Evolutionary conservation across 768 basidiomycete species (phyloP).

Genomic region (Panellus pusillus): DNA sequence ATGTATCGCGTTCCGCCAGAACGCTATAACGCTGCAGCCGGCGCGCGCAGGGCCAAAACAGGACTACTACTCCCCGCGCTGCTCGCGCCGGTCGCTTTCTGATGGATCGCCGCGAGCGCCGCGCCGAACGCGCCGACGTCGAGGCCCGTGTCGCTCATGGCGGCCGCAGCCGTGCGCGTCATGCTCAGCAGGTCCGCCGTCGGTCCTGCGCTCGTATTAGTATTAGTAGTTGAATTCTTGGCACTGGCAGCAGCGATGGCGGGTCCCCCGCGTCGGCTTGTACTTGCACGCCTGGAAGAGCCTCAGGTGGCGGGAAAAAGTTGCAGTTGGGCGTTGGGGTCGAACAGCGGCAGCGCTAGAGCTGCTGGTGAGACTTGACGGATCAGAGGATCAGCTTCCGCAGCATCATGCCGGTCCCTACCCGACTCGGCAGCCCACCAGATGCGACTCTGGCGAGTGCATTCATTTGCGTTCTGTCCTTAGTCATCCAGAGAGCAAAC

Average conservation of each 20-base stretch:
- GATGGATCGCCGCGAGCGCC: conserved; percentile 10
- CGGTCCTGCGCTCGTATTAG: not conserved
- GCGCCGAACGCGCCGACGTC: conserved; percentile 17
- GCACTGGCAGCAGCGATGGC: not conserved
- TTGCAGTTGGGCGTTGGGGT: conserved; percentile 46
- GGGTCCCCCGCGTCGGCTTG: conserved; percentile 33
- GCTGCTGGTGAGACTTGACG: too few species aligned
- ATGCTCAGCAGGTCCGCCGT: conserved; percentile 2
- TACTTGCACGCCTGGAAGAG: conserved; percentile 44
- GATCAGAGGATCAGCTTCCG: too few species aligned
- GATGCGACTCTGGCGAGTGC: too few species aligned
- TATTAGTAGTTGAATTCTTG: not conserved
- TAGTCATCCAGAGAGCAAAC: too few species aligned
- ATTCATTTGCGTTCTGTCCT: too few species aligned
- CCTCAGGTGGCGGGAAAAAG: conserved; percentile 49
- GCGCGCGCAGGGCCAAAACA: too few species aligned
- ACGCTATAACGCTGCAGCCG: not conserved
- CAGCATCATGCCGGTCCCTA: too few species aligned
- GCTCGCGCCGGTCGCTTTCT: conserved; percentile 1
- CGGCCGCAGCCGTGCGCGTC: conserved; percentile 9
- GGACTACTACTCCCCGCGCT: too few species aligned
- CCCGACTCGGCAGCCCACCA: too few species aligned
- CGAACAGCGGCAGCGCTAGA: conserved; percentile 55
- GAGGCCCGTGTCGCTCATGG: conserved; percentile 17
- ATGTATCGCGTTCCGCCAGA: not conserved